A percentile compares a stretch with the other conserved stretches of the same genome.
phyloP scores from a whole-genome alignment of 768 basidiomycete species.

The Rhodotorula kratochvilovae region DNA sequence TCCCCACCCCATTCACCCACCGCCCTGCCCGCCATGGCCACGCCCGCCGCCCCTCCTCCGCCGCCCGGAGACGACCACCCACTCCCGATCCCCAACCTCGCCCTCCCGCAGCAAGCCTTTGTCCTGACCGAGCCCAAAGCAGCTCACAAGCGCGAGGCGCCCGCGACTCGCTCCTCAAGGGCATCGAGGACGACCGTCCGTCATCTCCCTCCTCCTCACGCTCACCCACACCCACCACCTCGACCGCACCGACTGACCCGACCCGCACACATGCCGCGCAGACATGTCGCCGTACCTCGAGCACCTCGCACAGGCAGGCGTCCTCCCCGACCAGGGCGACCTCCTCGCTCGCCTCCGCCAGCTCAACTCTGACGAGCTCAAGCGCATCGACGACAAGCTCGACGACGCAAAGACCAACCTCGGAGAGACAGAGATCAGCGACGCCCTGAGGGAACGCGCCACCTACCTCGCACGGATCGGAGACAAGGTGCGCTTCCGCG shows the following conservation, averaged over 20 bases:
- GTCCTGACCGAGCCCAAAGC: slow-evolving; percentile 61
- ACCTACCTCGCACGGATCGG: slow-evolving; percentile 83
- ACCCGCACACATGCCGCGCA: slow-evolving; percentile 44
- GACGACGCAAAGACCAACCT: slow-evolving; percentile 83
- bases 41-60: background rate
- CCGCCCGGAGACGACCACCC: slow-evolving; percentile 59
- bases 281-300: slow-evolving; percentile 78
- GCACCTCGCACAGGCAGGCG: slow-evolving; percentile 23
- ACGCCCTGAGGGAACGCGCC: slow-evolving; percentile 76
- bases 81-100: slow-evolving; percentile 79
- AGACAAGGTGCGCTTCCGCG: slow-evolving; percentile 57
- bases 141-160: slow-evolving; percentile 56
- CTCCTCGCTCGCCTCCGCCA: slow-evolving; percentile 61
- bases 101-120: slow-evolving; percentile 73
- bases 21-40: background rate
- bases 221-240: background rate
- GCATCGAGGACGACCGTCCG: slow-evolving; percentile 74
- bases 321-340: background rate
- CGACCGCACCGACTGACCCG: background rate
- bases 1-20: background rate
- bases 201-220: slow-evolving; percentile 35
- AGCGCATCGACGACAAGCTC: slow-evolving; percentile 68
- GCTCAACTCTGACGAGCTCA: slow-evolving; percentile 67
- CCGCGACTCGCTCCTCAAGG: slow-evolving; percentile 61
- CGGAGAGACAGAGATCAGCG: slow-evolving; percentile 88